Base-by-base conservation (phyloP, 306 rosid genomes). In the Calophaca sinica region DNA sequence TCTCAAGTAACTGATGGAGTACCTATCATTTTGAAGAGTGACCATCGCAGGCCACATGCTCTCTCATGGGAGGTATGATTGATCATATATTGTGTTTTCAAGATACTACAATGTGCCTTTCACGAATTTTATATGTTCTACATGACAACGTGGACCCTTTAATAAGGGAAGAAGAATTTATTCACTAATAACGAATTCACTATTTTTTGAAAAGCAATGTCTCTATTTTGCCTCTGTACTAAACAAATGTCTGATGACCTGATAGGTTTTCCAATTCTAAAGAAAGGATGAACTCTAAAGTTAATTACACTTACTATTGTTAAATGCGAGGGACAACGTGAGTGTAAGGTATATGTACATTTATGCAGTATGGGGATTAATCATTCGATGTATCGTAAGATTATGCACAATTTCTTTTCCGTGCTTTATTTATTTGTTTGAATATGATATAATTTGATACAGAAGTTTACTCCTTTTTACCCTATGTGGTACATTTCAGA, bases 11-110 rank as follows among this genome's bases (percentile, higher is more conserved):
- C 80, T 83, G 96, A 88, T 71, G 98, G 85, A 76, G 84, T 73
- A 50, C 88, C 97, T 11, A 70, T 89, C 82, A 86, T 86, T 69
- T 84, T 94, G 88, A 94, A 87, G 86, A 90, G 92, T 75, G 98
- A 91, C 79, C 94, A 88, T 79, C 96, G 97, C 72, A 88, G 98
- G 83, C 96, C 98, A 55, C 98, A 94, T 87, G 98, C 97, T 84
- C 90, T 94, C 76, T 94, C 98, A 51, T 94, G 98, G 98, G 98
- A 94, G 98, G 98, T 94, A 83, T 73, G 80, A 60, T 75, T 53
- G 83, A 48, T 68, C 53, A 78, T 67, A 50, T 69, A 62, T 68
- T 69, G 72, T 63, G 68, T 73, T 77, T 69, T 76, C 60, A 62
- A 49, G 60, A 69, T 78, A 11, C 70, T 66, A 68, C 62, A 15